Evolutionary conservation across 2,329 filamentous ascomycete species (phyloP), one percentile per base, ranked within the genome.

Genomic region (Aspergillus jensenii): DNA sequence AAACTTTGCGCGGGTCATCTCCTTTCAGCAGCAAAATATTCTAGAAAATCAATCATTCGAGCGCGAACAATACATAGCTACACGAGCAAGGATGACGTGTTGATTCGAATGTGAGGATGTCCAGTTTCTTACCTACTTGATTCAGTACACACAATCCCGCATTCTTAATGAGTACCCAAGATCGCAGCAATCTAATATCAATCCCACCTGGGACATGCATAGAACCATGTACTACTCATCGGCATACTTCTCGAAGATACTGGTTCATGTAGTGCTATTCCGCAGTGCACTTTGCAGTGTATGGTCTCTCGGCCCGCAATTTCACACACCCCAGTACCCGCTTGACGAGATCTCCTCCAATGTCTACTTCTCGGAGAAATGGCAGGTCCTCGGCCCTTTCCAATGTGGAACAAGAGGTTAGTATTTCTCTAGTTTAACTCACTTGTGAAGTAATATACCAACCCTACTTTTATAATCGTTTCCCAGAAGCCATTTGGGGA

Each of bases 391-490:
- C 21, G 84, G 84, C 3, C 84, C 83, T 7, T 86, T 85, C 64
- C 79, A 81, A 61, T 79, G 82, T 56, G 84, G 84, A 59, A 86
- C 82, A 55, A 75, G 83, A 81, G 83, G 83, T 81, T 77, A 66
- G 77, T 68, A 19, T 33, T 57, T 11, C 35, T 35, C 17, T 23
- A 17, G 15, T 37, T 35, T 11, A 41, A 43, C 27, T 45, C n/a
- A 23, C 15, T n/a, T 37, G 31, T 27, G 17, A 40, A 31, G n/a
- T 9, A 31, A 21, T 40, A 23, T 39, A 44, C 60, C 55, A 49
- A 62, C 41, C 27, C 15, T 25, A 45, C 25, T 33, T 43, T 53
- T 23, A 35, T 17, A 31, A 23, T 35, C 21, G 9, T 11, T 41
- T 21, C 40, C 11, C 57, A 84, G 84, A 86, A 71, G 81, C 81